Base-by-base conservation (phyloP, 208 protist species). In the Trypanosomatidae sp. region DNA sequence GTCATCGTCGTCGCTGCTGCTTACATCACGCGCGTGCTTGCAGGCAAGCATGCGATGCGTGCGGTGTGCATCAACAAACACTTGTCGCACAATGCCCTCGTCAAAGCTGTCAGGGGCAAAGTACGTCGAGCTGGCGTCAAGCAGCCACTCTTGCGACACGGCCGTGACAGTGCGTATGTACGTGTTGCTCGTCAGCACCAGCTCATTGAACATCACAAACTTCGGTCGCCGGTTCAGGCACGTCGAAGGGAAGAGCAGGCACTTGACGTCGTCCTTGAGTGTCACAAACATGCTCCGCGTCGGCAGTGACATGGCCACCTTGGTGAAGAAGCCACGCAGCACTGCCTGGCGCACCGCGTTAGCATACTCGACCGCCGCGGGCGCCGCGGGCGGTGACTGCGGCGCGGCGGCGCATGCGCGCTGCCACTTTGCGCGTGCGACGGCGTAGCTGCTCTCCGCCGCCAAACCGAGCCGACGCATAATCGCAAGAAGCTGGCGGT, bases 201-300 rank as follows among this genome's bases (percentile, higher is more conserved):
- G 96, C 65, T 99, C 96, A 64, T 98, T 93, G 62, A 98, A 99
- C 1, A 99, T 59, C 5, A 96, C 82, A 82, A 96, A 98, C 58
- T 98, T 95, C n/a, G 96, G 96, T 43, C 97, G 96, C 43, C 91
- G 77, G 49, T 95, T 88, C 49, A 95, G 76, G 40, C 69, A 88
- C 1, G 88, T 94, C 0, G 78, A 73, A 0, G 92, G 92, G 43
- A 95, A 94, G 26, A 97, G 67, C 15, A 87, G 51, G 45, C 75
- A 81, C 48, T 84, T 86, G 0, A 98, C 94, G 57, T 98, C 95
- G 58, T 98, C 96, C 63, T 99, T 99, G 11, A 98, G 56, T 0
- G 81, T 91, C 24, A 96, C 91, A 40, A 95, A 86, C 48, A 98
- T 97, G 30, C 96, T 86, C 23, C 96, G 97, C 11, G 81, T 96